Base-by-base conservation (phyloP, 805 yeast genomes). In the Hanseniaspora osmophila region DNA sequence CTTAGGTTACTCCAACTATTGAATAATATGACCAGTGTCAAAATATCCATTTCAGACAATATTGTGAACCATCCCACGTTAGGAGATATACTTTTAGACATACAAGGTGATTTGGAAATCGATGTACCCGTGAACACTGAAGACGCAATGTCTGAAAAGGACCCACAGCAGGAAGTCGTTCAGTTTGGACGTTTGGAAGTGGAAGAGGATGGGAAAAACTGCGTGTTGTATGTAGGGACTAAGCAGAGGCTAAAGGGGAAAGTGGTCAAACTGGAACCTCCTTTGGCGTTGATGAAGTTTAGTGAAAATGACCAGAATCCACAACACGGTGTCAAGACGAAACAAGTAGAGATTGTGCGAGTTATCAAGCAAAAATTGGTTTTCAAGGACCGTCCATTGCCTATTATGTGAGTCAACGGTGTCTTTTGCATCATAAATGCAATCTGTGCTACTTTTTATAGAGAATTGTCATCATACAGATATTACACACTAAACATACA, bases 391-490 rank as follows among this genome's bases (percentile, higher is more conserved):
- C 67, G 94, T 50, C 92, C 94, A 0, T 64, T 84, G 43, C 94
- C 94, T 4, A 77, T 82, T 43, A 81, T 82, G 88, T 80, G 57
- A 66, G 15, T n/a, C n/a, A n/a, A n/a, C n/a, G n/a, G n/a, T n/a
- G n/a, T n/a, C n/a, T n/a, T n/a, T n/a, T n/a, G n/a, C n/a, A n/a
- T n/a, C n/a, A n/a, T n/a, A n/a, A n/a, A n/a, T n/a, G n/a, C n/a
- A n/a, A n/a, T n/a, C n/a, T n/a, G n/a, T n/a, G n/a, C n/a, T n/a
- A n/a, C n/a, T n/a, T n/a, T 17, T 19, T 32, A 30, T 15, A 18
- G 29, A 6, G 6, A 4, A 4, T 22, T 22, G 27, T 43, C 29
- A 22, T 35, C 11, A 37, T 17, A 27, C n/a, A 40, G 9, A 17
- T 16, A 7, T 30, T 12, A 40, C 5, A n/a, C n/a, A 40, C 16